These are phyloP conservation scores for Globisporangium polare DNA, from an alignment of 352 stramenopile species.

Conservation along the genomic window DNA sequence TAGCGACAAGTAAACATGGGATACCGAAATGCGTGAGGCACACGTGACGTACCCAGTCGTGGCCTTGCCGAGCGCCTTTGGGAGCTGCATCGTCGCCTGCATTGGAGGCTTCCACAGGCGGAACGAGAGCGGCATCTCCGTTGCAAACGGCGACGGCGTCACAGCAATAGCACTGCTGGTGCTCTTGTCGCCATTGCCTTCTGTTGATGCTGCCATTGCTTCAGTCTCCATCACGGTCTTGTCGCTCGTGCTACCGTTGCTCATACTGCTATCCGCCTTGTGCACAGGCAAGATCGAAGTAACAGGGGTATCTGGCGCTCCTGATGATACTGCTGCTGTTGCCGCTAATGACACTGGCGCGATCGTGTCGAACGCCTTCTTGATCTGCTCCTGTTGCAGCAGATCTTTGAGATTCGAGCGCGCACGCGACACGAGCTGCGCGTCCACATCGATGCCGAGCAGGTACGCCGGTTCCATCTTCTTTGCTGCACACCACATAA, in stretches of 20 bases:
- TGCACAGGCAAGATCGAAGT: neutral
- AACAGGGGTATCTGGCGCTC: neutral
- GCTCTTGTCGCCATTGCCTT: slow-evolving; percentile 5
- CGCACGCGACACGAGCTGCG: slow-evolving; percentile 54
- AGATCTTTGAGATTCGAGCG: slow-evolving; percentile 60
- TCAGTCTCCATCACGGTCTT: neutral
- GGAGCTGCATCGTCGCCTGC: slow-evolving; percentile 23
- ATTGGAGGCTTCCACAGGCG: slow-evolving; percentile 58
- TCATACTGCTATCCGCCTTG: neutral
- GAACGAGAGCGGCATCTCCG: slow-evolving; percentile 62
- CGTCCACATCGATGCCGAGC: slow-evolving; percentile 71
- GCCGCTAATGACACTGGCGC: slow-evolving; percentile 5
- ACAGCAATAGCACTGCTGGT: slow-evolving; percentile 12
- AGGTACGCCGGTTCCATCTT: slow-evolving; percentile 49
- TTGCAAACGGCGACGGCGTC: slow-evolving; percentile 20
- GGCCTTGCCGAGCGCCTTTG: slow-evolving; percentile 48
- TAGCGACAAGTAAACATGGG: neutral
- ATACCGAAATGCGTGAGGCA: too few species aligned
- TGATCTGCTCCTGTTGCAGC: slow-evolving; percentile 50
- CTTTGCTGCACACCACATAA: slow-evolving; percentile 26
- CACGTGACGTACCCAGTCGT: slow-evolving; percentile 45
- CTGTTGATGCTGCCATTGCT: slow-evolving; percentile 1
- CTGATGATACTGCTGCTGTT: neutral
- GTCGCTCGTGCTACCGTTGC: neutral
- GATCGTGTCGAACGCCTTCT: slow-evolving; percentile 52